A percentile compares a stretch with the other conserved stretches of the same genome.
Evolutionary conservation across 495 filamentous ascomycete genomes (phyloP).

Genomic region (Hypoxylon lienhwacheense): DNA sequence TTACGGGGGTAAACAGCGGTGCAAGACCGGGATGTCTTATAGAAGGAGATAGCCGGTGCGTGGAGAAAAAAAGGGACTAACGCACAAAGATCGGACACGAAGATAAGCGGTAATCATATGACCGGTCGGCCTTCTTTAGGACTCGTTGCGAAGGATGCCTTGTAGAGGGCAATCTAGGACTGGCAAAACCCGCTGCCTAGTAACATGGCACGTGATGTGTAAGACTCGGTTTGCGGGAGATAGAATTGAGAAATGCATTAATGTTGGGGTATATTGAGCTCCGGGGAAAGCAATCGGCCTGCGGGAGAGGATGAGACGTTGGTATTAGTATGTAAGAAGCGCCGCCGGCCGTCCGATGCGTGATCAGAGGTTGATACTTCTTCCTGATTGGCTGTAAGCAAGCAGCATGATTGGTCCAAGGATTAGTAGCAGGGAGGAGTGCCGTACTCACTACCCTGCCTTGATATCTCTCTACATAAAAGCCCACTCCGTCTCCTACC

Average conservation of each 20-base stretch:
- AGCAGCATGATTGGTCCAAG: slow-evolving; percentile 17
- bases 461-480: slow-evolving; percentile 32
- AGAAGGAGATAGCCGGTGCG: too few relatives aligned
- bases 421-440: slow-evolving; percentile 4
- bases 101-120: slow-evolving; percentile 14
- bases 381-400: slow-evolving; percentile 21
- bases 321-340: not conserved
- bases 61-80: not conserved
- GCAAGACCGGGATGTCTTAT: too few relatives aligned
- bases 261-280: slow-evolving; percentile 1
- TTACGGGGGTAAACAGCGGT: too few relatives aligned
- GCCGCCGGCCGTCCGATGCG: slow-evolving; percentile 1
- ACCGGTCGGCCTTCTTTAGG: slow-evolving; percentile 21
- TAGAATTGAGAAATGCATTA: not conserved
- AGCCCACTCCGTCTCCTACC: slow-evolving; percentile 21
- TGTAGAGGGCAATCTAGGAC: slow-evolving; percentile 24
- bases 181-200: slow-evolving; percentile 24
- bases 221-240: slow-evolving; percentile 18
- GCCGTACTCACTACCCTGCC: slow-evolving; percentile 21
- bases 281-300: not conserved
- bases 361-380: slow-evolving; percentile 14
- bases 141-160: slow-evolving; percentile 18
- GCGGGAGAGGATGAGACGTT: not conserved
- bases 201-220: slow-evolving; percentile 26
- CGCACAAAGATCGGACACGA: slow-evolving; percentile 6